Evolutionary conservation across 192 early-diverging fungal genomes (phyloP).

Genomic region (Coemansia sp.): DNA sequence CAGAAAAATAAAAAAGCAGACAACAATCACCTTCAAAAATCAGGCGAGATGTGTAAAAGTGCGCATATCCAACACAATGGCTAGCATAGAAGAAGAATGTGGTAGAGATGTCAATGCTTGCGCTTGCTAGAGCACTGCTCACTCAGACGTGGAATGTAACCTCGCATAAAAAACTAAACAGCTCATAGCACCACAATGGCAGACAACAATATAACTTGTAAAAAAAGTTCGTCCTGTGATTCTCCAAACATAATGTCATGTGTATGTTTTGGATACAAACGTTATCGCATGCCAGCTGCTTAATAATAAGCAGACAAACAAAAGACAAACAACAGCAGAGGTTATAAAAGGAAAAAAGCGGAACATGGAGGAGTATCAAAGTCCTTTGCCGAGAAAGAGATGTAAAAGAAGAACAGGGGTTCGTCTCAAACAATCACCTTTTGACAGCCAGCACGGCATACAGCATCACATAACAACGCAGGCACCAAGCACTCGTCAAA

Average conservation of each 20-base stretch:
- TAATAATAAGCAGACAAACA: background rate
- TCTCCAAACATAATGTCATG: background rate
- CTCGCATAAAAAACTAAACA: background rate
- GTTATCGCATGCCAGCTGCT: background rate
- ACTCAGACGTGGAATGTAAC: background rate
- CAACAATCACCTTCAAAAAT: background rate
- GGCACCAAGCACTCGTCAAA: background rate
- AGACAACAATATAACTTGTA: background rate
- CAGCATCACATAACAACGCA: no score
- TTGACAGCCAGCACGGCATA: no score
- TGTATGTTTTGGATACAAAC: background rate
- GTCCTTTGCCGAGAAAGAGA: background rate
- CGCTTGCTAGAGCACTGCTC: background rate
- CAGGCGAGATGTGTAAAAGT: slow-evolving; percentile 22
- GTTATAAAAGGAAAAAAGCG: background rate
- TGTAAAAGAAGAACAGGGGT: no score
- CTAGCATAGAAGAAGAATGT: background rate
- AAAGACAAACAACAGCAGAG: background rate
- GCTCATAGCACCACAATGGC: background rate
- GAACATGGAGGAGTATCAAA: background rate
- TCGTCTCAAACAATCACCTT: no score
- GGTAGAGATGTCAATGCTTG: background rate
- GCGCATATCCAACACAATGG: slow-evolving; percentile 14
- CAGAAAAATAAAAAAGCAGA: background rate
- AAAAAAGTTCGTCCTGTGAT: background rate